Evolutionary conservation across 1,284 basidiomycete species (phyloP), one percentile per base, ranked within the genome.

Genomic region (Bondarzewia mesenterica): DNA sequence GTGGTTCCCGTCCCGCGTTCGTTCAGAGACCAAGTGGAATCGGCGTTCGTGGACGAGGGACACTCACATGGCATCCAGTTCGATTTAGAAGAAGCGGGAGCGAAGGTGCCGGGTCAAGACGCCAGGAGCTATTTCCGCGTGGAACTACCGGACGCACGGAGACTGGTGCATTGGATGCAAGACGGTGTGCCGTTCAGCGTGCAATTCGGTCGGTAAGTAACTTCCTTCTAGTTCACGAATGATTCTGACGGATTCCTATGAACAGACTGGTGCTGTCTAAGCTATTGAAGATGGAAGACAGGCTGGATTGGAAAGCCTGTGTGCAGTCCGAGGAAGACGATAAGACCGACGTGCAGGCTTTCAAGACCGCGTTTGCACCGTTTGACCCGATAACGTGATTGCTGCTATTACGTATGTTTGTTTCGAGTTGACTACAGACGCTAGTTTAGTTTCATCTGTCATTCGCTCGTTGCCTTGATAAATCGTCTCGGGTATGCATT

Each of bases 251-350:
- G 10, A 40, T 46, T 48, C 53, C 21, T 40, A 35, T 26, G 43
- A 48, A 20, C 60, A 94, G 92, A 63, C 81, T 86, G 64, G 87
- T 89, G 5, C 62, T 96, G 38, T 87, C 85, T 2, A 71, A 77
- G 35, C 62, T 96, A 20, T 63, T 97, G 44, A 80, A 75, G 7
- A 76, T 82, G 50, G 81, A 82, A 1, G 80, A 93, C 40, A 75
- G 93, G 42, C 70, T 85, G 43, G 92, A 97, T 60, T 97, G 93
- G 93, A 94, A 92, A 63, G 78, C 76, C 2, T 97, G 94, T 60
- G 70, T 77, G 58, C 76, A 89, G 53, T 70, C 81, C 4, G 88
- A 91, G 43, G 83, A 83, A 20, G 88, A 92, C 57, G 93, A 96
- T 59, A 85, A 72, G 59, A 77, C 76, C 20, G 93, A 95, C 62